Conservation (phyloP, 140 eudicot genomes). For the Senecio squalidus region DNA sequence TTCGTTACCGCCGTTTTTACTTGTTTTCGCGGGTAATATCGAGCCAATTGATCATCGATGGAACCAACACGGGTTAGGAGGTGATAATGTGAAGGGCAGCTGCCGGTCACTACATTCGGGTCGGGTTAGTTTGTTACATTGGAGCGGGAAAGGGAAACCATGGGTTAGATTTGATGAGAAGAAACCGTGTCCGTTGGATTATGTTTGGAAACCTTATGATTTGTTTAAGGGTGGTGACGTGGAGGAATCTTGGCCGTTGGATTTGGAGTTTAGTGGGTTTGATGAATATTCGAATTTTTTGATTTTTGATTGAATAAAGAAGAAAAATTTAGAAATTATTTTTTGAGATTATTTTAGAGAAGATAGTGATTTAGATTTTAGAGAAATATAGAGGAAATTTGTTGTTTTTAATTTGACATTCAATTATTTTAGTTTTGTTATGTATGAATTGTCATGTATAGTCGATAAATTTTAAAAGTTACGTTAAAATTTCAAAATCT, state of each 20-base stretch:
- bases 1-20: conserved; percentile 51
- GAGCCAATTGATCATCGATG: conserved; percentile 58
- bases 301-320: conserved; percentile 27
- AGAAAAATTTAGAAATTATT: neutral
- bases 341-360: neutral
- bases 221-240: conserved; percentile 28
- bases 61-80: conserved; percentile 77
- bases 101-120: conserved; percentile 79
- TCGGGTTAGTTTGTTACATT: conserved; percentile 89
- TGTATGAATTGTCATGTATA: too few species aligned
- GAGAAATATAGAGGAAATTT: conserved; percentile 19
- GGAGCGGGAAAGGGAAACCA: conserved; percentile 94
- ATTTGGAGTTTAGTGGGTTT: neutral
- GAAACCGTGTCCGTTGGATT: conserved; percentile 92
- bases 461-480: too few species aligned
- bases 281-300: conserved; percentile 41
- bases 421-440: neutral
- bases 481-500: too few species aligned
- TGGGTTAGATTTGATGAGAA: conserved; percentile 76
- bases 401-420: conserved; percentile 15
- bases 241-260: conserved; percentile 31
- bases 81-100: conserved; percentile 83
- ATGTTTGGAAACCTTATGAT: conserved; percentile 90
- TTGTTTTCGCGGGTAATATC: conserved; percentile 47
- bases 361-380: conserved; percentile 16